Evolutionary conservation across 2,329 filamentous ascomycete species (phyloP).

Genomic region (Aureobasidium namibiae): DNA sequence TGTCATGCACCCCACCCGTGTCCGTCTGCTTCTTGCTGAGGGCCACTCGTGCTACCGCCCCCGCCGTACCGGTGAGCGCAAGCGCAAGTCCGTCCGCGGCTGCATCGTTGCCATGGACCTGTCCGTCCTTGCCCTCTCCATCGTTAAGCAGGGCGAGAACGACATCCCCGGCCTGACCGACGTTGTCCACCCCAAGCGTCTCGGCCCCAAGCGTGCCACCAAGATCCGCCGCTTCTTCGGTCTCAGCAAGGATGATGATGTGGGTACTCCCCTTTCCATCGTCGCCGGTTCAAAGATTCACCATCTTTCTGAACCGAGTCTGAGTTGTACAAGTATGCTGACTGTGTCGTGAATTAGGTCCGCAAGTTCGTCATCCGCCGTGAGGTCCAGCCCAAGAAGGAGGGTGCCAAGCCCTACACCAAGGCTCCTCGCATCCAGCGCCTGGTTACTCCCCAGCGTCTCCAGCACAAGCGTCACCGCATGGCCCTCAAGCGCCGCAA

Average conservation of each 20-base stretch:
- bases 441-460: constrained; percentile 97
- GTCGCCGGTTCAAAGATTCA: constrained; percentile 46
- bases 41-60: constrained; percentile 99
- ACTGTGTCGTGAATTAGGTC: constrained; percentile 50
- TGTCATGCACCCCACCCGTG: constrained; percentile 97
- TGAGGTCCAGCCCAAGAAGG: constrained; percentile 92
- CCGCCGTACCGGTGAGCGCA: constrained; percentile 96
- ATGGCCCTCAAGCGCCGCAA: constrained; percentile 97
- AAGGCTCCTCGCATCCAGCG: constrained; percentile 99
- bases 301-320: constrained; percentile 34
- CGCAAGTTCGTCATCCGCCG: constrained; percentile 99
- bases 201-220: constrained; percentile 98
- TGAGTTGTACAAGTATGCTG: constrained; percentile 24
- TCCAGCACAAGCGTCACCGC: constrained; percentile 99
- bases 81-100: constrained; percentile 97
- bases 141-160: constrained; percentile 95
- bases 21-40: constrained; percentile 88
- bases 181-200: constrained; percentile 95
- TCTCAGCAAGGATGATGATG: constrained; percentile 99
- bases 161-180: constrained; percentile 97
- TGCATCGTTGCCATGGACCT: constrained; percentile 97
- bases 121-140: constrained; percentile 83
- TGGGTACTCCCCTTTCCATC: constrained; percentile 60
- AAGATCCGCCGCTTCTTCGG: constrained; percentile 99
- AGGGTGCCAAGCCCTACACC: constrained; percentile 97